Evolutionary conservation across 805 yeast species (phyloP), one percentile per base, ranked within the genome.

Genomic region (Saturnispora besseyi): DNA sequence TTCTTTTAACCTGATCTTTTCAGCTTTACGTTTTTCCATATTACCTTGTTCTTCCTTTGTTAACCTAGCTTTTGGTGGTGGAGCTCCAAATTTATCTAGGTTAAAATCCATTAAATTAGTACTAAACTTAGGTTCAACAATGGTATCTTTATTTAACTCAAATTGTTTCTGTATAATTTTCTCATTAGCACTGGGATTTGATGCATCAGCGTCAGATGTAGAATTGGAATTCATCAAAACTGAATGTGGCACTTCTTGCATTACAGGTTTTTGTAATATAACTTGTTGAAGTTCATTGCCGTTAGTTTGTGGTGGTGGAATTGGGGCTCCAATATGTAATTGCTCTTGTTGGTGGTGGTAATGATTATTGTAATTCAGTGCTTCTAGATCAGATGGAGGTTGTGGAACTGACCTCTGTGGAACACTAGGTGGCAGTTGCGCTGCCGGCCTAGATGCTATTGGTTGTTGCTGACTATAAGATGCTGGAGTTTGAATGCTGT

Each of bases 51-150:
- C 68, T 2, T 58, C 62, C 18, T 51, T 51, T 12, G 53, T 55
- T 40, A 60, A 55, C 45, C 53, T 58, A 3, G 71, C 69, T 49
- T 60, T 65, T 4, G 79, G 79, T 2, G 77, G 77, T 7, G 78
- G 78, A 2, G 78, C 74, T 1, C 73, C 78, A 51, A 65, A 63
- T 31, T 64, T 66, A 32, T 60, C 55, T 11, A 64, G 53, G 54
- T 73, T 74, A 37, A 72, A 60, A 4, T 69, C 71, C 59, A 62
- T 56, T 15, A 64, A 48, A 28, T 58, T 62, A 0, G 54, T 58
- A 34, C 60, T 56, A 53, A 63, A 62, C 44, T 57, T 59, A 1
- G 66, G 68, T 44, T 61, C 67, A 7, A 46, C 52, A 15, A 59
- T 56, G 5, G 43, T 51, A 36, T 59, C 61, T 36, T 53, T 53